Percentiles rank a stretch among this genome's conserved stretches.
Evolutionary conservation across 1,284 basidiomycete genomes (phyloP).

Genomic region (Pascua sp.): DNA sequence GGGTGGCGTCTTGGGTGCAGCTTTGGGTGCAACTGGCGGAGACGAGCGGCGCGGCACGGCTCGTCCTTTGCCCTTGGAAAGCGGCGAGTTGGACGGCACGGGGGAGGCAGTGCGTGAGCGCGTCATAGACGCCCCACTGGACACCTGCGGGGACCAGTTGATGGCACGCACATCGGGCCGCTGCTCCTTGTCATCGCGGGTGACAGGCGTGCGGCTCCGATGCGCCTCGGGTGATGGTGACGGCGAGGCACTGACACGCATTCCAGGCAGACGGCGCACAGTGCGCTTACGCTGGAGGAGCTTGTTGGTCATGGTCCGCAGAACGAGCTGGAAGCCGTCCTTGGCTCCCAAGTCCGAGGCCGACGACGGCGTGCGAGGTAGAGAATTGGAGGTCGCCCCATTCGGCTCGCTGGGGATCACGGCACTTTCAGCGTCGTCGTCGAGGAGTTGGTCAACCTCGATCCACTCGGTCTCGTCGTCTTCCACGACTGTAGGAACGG

Average conservation of each 20-base stretch:
- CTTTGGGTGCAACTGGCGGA: too few species aligned
- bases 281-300: constrained; percentile 49
- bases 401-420: constrained; percentile 16
- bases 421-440: constrained; percentile 8
- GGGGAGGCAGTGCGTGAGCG: too few species aligned
- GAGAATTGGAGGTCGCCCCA: constrained; percentile 3
- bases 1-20: too few species aligned
- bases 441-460: constrained; percentile 38
- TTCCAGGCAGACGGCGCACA: constrained; percentile 33
- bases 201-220: not conserved
- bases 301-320: constrained; percentile 52
- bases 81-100: too few species aligned
- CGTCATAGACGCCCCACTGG: too few species aligned
- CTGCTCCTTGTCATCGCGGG: not conserved
- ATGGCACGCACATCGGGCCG: constrained; percentile 5
- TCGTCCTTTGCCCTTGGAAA: too few species aligned
- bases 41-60: too few species aligned
- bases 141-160: not conserved
- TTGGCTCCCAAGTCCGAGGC: constrained; percentile 23
- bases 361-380: not conserved
- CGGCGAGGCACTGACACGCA: constrained; percentile 5
- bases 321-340: constrained; percentile 48
- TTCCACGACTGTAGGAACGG: not conserved
- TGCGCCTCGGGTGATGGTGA: constrained; percentile 5
- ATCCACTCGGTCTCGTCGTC: constrained; percentile 46